Conservation (phyloP, 139 green algal genomes). For the Chlamydomonas sphaeroides region DNA sequence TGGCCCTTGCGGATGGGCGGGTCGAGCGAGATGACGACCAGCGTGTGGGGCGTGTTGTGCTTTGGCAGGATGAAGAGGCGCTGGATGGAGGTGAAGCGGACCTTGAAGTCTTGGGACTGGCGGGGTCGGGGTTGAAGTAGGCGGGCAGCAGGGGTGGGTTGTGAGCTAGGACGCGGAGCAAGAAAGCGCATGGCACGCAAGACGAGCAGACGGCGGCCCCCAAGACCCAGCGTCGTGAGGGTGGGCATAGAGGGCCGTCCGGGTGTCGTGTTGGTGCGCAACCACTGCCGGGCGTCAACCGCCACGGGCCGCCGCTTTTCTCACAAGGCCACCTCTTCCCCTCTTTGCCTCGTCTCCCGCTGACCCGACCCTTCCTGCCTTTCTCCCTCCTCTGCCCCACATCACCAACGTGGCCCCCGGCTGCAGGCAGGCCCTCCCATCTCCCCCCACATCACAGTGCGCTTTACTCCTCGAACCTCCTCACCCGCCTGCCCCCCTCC, state of each 20-base stretch:
- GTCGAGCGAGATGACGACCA: constrained; percentile 92
- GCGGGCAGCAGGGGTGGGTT: background rate
- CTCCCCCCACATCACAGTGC: background rate
- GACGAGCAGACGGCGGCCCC: too few species aligned
- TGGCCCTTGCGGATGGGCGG: constrained; percentile 94
- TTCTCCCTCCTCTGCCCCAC: background rate
- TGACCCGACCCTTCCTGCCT: background rate
- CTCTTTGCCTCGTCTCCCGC: background rate
- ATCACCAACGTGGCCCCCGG: too few species aligned
- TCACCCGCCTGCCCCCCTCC: background rate
- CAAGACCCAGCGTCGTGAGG: too few species aligned
- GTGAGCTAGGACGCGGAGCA: too few species aligned
- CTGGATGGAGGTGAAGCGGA: constrained; percentile 89
- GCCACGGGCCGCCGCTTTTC: too few species aligned
- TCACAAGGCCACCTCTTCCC: too few species aligned
- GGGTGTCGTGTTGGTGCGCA: too few species aligned
- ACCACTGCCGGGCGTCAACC: too few species aligned
- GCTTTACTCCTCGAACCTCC: too few species aligned
- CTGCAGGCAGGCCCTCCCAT: background rate
- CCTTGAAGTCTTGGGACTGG: constrained; percentile 94
- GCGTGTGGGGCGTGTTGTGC: constrained; percentile 84
- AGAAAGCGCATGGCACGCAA: too few species aligned
- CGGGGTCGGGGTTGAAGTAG: too few species aligned
- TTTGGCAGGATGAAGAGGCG: constrained; percentile 95
- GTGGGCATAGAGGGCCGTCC: too few species aligned